A percentile compares a stretch with the other conserved stretches of the same genome.
Conservation (phyloP, 1,139 yeast species). For the Pneumocystis canis region DNA sequence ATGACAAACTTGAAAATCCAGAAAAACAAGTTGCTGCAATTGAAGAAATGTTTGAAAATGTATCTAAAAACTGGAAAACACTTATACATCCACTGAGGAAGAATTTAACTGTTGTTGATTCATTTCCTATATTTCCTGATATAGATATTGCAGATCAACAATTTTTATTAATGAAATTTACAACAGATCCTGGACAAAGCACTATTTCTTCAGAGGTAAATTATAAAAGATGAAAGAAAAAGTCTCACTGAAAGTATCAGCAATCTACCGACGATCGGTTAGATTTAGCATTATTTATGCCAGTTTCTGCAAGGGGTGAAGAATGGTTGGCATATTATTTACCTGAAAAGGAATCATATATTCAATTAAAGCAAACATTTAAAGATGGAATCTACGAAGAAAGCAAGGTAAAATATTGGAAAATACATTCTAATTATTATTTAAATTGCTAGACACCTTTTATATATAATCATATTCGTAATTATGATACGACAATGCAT, state of each 20-base stretch:
- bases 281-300: conserved; percentile 21
- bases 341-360: conserved; percentile 11
- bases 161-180: conserved; percentile 55
- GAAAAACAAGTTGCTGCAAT: conserved; percentile 51
- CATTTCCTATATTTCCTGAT: conserved; percentile 81
- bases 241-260: neutral
- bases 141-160: conserved; percentile 73
- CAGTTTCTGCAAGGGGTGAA: conserved; percentile 12
- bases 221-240: neutral
- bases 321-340: conserved; percentile 14
- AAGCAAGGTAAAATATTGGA: conserved; percentile 30
- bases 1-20: conserved; percentile 31
- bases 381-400: conserved; percentile 26
- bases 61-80: conserved; percentile 30
- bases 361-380: conserved; percentile 24
- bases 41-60: conserved; percentile 59
- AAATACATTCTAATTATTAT: neutral
- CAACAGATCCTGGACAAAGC: conserved; percentile 41
- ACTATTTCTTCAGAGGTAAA: conserved; percentile 6
- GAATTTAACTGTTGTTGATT: conserved; percentile 53
- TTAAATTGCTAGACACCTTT: conserved; percentile 25
- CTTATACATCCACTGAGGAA: conserved; percentile 69
- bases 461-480: conserved; percentile 52
- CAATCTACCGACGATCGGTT: conserved; percentile 14
- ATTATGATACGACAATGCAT: conserved; percentile 53